Conservation (phyloP, 2,329 filamentous ascomycete species). For the Chrysosporium queenslandicum region DNA sequence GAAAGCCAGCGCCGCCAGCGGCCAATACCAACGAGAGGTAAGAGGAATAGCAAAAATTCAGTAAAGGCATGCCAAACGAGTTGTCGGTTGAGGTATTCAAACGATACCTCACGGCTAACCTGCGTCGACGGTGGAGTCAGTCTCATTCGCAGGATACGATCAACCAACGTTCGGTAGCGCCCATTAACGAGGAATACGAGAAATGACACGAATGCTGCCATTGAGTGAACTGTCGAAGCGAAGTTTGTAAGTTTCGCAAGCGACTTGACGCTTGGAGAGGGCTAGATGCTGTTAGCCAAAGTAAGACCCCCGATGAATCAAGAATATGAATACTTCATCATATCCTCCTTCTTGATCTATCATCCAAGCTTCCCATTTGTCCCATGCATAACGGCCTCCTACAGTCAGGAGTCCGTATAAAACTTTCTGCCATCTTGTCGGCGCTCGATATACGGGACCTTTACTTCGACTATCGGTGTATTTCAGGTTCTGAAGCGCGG, state of each 20-base stretch:
- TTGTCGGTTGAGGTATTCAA: conserved; percentile 95
- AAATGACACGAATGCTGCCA: conserved; percentile 75
- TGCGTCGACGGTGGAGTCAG: conserved; percentile 76
- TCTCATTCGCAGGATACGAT: conserved; percentile 72
- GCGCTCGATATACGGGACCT: conserved; percentile 54
- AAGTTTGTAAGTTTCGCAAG: conserved; percentile 61
- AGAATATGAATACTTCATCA: conserved; percentile 40
- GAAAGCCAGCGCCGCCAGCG: conserved; percentile 86
- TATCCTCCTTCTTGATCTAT: conserved; percentile 66
- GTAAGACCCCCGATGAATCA: neutral
- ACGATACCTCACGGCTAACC: conserved; percentile 82
- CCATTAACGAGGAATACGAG: conserved; percentile 85
- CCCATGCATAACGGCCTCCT: conserved; percentile 80
- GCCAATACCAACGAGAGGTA: conserved; percentile 92
- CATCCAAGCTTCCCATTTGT: conserved; percentile 81
- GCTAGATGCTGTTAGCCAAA: conserved; percentile 22
- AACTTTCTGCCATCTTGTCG: conserved; percentile 72
- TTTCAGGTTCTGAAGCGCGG: conserved; percentile 78
- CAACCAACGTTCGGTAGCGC: conserved; percentile 79
- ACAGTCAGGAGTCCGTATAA: conserved; percentile 79
- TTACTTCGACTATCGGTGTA: conserved; percentile 71
- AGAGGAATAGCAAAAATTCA: conserved; percentile 90
- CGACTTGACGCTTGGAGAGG: conserved; percentile 42
- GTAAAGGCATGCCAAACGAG: conserved; percentile 99
- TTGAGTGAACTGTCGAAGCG: conserved; percentile 63